A percentile compares a stretch with the other conserved stretches of the same genome.
phyloP scores from a whole-genome alignment of 257 asterid species.

The Hygrophila difformis region DNA sequence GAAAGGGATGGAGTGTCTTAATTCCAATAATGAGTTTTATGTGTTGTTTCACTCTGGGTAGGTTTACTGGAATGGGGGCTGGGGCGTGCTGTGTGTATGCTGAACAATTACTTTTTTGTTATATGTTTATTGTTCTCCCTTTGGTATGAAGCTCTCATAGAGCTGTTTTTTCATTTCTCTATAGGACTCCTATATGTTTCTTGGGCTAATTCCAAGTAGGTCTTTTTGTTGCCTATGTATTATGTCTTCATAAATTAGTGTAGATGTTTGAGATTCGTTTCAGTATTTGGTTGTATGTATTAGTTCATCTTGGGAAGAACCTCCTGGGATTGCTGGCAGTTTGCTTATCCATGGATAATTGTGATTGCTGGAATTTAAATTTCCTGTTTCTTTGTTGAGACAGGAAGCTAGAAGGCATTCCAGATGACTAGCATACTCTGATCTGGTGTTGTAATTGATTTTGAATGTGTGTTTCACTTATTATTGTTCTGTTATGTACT shows the following conservation, averaged over 20 bases:
- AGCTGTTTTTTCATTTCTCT: too few species aligned
- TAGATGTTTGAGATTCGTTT: too few species aligned
- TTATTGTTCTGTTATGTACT: too few species aligned
- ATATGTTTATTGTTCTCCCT: too few species aligned
- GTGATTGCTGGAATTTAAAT: constrained; percentile 1
- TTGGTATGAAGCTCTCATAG: too few species aligned
- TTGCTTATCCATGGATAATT: neutral
- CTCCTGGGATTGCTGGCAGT: neutral
- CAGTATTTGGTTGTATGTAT: too few species aligned
- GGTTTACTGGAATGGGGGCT: too few species aligned
- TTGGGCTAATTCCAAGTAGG: too few species aligned
- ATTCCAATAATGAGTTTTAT: constrained; percentile 3
- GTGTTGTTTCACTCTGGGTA: constrained; percentile 2
- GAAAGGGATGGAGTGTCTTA: neutral
- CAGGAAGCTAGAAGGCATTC: constrained; percentile 2
- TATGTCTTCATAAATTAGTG: too few species aligned
- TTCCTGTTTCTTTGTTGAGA: neutral
- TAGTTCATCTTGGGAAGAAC: too few species aligned
- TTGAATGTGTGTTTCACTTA: neutral
- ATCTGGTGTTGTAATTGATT: constrained; percentile 6
- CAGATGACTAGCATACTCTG: constrained; percentile 11
- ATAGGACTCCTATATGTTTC: too few species aligned
- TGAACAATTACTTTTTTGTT: neutral
- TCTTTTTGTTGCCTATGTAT: too few species aligned
- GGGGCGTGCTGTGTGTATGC: constrained; percentile 3